Percentiles rank a stretch among this genome's conserved stretches.
These are phyloP conservation scores for Pythium insidiosum DNA, from an alignment of 352 stramenopile genomes.

Conservation along the genomic window DNA sequence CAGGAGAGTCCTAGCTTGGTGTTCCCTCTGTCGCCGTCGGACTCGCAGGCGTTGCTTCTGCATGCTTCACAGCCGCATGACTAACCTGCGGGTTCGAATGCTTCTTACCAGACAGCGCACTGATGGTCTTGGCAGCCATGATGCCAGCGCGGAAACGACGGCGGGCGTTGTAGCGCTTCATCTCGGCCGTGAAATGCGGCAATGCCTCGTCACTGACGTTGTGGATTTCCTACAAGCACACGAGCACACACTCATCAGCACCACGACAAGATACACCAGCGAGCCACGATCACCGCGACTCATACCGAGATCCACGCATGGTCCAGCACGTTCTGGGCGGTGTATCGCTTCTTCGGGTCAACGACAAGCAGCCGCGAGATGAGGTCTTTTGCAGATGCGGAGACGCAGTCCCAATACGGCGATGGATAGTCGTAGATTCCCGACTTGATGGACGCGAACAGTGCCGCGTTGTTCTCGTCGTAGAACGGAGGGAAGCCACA, in stretches of 20 bases:
- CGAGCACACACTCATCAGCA: not conserved
- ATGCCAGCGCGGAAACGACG: conserved; percentile 71
- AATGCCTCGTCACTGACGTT: conserved; percentile 66
- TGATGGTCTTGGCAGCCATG: conserved; percentile 75
- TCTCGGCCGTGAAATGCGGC: conserved; percentile 85
- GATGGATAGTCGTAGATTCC: conserved; percentile 89
- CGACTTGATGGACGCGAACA: conserved; percentile 87
- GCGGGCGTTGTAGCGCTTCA: conserved; percentile 85
- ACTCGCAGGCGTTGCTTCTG: too few species aligned
- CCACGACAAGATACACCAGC: too few species aligned
- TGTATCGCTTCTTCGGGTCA: conserved; percentile 87
- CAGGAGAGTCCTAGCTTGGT: too few species aligned
- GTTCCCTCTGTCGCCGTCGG: too few species aligned
- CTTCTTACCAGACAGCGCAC: conserved; percentile 31
- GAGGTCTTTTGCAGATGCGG: conserved; percentile 87
- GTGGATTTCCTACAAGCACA: conserved; percentile 32
- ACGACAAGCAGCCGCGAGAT: conserved; percentile 88
- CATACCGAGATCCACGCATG: conserved; percentile 79
- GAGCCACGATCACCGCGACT: not conserved
- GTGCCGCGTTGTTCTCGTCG: conserved; percentile 84
- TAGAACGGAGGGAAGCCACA: conserved; percentile 96
- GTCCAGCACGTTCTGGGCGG: conserved; percentile 71
- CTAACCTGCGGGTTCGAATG: too few species aligned
- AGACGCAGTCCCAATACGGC: conserved; percentile 94
- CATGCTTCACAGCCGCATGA: too few species aligned